A percentile compares a stretch with the other conserved stretches of the same genome.
Conservation (phyloP, 1,284 basidiomycete genomes). For the Rhodotorula mucilaginosa region DNA sequence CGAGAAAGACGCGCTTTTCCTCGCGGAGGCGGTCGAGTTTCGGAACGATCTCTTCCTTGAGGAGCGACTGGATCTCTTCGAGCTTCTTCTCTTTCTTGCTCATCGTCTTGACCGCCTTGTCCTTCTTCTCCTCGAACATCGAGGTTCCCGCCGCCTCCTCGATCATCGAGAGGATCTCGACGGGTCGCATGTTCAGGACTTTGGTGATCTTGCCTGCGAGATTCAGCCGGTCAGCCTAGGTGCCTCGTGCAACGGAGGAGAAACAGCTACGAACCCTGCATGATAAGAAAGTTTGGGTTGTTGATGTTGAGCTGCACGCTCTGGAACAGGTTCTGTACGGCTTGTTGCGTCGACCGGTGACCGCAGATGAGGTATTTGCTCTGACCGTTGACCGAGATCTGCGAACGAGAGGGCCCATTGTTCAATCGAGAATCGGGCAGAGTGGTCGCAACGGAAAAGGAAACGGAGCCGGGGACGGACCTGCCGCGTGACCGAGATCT, state of each 20-base stretch:
- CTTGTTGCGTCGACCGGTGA: conserved; percentile 85
- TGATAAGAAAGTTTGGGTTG: conserved; percentile 99
- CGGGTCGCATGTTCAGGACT: conserved; percentile 97
- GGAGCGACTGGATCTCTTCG: conserved; percentile 74
- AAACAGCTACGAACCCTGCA: conserved; percentile 72
- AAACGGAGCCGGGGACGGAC: conserved; percentile 52
- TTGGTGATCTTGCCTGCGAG: conserved; percentile 53
- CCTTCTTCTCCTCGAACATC: conserved; percentile 99
- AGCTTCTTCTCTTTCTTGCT: conserved; percentile 96
- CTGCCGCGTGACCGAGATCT: conserved; percentile 96
- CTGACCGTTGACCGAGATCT: conserved; percentile 89
- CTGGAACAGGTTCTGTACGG: conserved; percentile 90
- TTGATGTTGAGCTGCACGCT: conserved; percentile 99
- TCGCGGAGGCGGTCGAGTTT: conserved; percentile 86
- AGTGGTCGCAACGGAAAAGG: too few species aligned
- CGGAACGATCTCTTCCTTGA: conserved; percentile 89
- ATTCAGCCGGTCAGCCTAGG: fast-evolving
- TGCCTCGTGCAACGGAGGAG: neutral
- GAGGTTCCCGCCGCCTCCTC: conserved; percentile 98
- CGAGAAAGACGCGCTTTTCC: conserved; percentile 86
- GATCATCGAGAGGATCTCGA: conserved; percentile 97
- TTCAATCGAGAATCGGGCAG: neutral
- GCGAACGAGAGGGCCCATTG: neutral
- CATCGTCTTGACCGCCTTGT: conserved; percentile 96
- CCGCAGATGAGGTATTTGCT: conserved; percentile 98